phyloP scores from a whole-genome alignment of 1,139 yeast species.

The Blastobotrys ciferrii region DNA sequence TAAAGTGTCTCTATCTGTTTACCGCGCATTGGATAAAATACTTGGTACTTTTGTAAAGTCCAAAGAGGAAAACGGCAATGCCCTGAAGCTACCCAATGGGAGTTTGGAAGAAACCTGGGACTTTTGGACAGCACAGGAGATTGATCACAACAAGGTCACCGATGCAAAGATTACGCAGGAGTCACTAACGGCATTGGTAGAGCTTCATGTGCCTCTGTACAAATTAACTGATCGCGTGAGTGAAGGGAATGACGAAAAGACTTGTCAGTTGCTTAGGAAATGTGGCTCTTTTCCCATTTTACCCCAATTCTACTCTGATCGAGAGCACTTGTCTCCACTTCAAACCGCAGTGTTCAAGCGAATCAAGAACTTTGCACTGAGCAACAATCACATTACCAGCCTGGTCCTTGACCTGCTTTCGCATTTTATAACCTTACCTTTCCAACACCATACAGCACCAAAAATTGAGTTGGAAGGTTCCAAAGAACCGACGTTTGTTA shows the following conservation, averaged over 20 bases:
- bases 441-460: constrained; percentile 15
- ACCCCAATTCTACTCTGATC: constrained; percentile 35
- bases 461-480: constrained; percentile 15
- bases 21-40: constrained; percentile 52
- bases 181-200: constrained; percentile 31
- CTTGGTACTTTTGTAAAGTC: constrained; percentile 36
- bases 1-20: constrained; percentile 51
- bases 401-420: constrained; percentile 24
- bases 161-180: constrained; percentile 32
- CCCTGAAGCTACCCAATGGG: constrained; percentile 33
- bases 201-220: constrained; percentile 29
- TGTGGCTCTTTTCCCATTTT: constrained; percentile 30
- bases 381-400: constrained; percentile 17
- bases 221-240: constrained; percentile 19
- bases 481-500: constrained; percentile 65
- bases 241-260: constrained; percentile 19
- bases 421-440: constrained; percentile 27
- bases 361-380: constrained; percentile 24
- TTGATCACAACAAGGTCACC: constrained; percentile 30
- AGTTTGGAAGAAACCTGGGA: constrained; percentile 49
- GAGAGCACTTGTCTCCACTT: constrained; percentile 35
- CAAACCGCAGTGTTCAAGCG: constrained; percentile 33
- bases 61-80: constrained; percentile 6
- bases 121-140: constrained; percentile 60
- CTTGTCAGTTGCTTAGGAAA: constrained; percentile 24